These are phyloP conservation scores for Monoraphidium neglectum DNA, from an alignment of 139 green algal species.

Conservation along the genomic window DNA sequence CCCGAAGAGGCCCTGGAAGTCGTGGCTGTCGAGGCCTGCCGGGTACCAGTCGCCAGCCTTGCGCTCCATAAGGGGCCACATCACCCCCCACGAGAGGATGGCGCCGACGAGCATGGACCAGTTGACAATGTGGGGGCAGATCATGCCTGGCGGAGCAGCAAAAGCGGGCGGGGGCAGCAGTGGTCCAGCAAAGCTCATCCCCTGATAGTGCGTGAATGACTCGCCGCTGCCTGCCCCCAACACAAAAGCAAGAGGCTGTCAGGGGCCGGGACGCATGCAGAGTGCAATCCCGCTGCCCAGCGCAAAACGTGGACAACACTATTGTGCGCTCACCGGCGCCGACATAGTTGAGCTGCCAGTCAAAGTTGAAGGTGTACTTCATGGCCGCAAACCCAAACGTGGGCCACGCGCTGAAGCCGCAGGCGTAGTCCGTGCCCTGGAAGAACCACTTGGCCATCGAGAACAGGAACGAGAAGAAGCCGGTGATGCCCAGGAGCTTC, in stretches of 20 bases:
- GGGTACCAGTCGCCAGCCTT: conserved; percentile 56
- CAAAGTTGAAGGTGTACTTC: conserved; percentile 30
- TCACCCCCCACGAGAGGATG: conserved; percentile 46
- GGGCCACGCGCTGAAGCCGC: conserved; percentile 21
- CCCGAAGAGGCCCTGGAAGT: conserved; percentile 49
- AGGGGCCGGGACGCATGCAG: no score
- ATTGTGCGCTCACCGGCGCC: conserved; percentile 19
- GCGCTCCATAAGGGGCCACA: conserved; percentile 46
- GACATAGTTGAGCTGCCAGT: conserved; percentile 36
- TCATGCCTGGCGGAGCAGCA: conserved; percentile 36
- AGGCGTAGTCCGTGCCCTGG: conserved; percentile 26
- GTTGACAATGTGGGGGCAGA: conserved; percentile 50
- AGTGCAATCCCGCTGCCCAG: no score
- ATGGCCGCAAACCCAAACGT: conserved; percentile 24
- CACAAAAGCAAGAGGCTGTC: background rate
- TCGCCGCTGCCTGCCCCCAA: no score
- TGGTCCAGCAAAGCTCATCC: no score
- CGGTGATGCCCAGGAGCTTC: conserved; percentile 23
- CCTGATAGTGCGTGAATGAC: no score
- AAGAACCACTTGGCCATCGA: conserved; percentile 40
- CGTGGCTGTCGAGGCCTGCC: conserved; percentile 19
- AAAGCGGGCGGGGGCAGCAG: no score
- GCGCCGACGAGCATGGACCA: conserved; percentile 51
- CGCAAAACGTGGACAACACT: no score
- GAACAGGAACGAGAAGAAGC: conserved; percentile 20